Evolutionary conservation across 2,329 filamentous ascomycete genomes (phyloP).

Genomic region (Hymenoscyphus albidus): DNA sequence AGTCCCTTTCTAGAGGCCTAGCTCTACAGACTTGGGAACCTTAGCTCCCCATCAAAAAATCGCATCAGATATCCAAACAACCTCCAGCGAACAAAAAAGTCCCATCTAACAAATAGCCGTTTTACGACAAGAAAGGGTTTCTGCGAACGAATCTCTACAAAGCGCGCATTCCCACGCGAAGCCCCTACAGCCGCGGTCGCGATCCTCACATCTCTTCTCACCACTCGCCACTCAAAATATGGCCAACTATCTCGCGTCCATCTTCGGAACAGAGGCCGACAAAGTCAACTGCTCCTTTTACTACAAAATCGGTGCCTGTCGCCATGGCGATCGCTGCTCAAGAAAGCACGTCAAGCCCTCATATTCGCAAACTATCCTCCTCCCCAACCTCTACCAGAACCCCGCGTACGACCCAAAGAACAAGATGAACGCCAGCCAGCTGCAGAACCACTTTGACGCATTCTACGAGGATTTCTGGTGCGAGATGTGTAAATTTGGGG

Average conservation of each 20-base stretch:
- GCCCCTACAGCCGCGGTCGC: neutral
- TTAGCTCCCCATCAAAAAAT: too few species aligned
- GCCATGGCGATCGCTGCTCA: constrained; percentile 96
- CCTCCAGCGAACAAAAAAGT: neutral
- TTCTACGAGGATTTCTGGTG: constrained; percentile 99
- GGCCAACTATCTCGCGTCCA: constrained; percentile 98
- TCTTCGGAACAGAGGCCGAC: constrained; percentile 99
- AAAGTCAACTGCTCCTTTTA: constrained; percentile 99
- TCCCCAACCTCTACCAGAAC: constrained; percentile 99
- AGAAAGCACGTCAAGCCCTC: constrained; percentile 99
- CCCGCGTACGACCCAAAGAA: constrained; percentile 94
- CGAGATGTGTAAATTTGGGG: constrained; percentile 98
- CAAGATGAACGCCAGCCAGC: constrained; percentile 93
- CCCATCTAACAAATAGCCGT: neutral
- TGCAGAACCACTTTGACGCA: constrained; percentile 99
- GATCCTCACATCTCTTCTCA: neutral
- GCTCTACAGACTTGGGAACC: too few species aligned
- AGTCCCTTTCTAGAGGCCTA: too few species aligned
- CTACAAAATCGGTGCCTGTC: constrained; percentile 99
- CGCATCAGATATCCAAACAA: neutral
- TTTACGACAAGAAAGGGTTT: neutral
- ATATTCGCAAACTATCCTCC: constrained; percentile 94
- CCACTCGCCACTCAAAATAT: constrained; percentile 45
- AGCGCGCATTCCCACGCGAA: neutral
- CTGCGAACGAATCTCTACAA: neutral